A percentile compares a stretch with the other conserved stretches of the same genome.
These are phyloP conservation scores for Polytrichum commune DNA, from an alignment of 225 moss, liverwort and hornwort species.

Conservation along the genomic window DNA sequence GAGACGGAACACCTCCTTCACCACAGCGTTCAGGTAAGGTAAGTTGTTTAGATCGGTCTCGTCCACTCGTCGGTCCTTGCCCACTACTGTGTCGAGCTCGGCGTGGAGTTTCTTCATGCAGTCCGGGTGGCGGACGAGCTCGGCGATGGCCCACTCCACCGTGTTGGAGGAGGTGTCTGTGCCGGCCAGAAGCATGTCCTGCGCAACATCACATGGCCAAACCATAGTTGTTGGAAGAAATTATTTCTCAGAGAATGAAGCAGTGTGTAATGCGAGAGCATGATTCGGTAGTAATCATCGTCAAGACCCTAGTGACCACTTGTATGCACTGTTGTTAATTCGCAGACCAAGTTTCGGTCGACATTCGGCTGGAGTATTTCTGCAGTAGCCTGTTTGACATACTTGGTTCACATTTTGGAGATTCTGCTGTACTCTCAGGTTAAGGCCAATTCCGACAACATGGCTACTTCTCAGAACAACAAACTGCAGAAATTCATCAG, in stretches of 20 bases:
- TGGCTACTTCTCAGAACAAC: no score
- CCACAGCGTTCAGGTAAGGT: constrained; percentile 38
- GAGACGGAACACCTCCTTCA: constrained; percentile 48
- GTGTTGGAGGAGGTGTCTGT: constrained; percentile 36
- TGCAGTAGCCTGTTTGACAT: no score
- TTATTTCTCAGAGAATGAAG: no score
- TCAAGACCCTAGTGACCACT: not conserved
- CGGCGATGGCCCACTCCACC: constrained; percentile 39
- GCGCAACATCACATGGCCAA: constrained; percentile 4
- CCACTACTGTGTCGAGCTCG: constrained; percentile 37
- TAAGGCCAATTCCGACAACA: no score
- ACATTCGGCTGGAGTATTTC: not conserved
- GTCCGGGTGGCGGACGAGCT: constrained; percentile 36
- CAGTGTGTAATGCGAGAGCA: no score
- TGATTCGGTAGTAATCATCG: not conserved
- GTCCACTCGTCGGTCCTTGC: constrained; percentile 15
- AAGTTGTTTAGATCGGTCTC: constrained; percentile 33
- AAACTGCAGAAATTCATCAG: not conserved
- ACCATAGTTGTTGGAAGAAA: not conserved
- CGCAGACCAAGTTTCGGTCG: not conserved
- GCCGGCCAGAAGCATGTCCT: constrained; percentile 44
- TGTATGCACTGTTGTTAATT: not conserved
- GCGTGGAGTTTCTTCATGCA: constrained; percentile 23
- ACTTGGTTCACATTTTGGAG: no score
- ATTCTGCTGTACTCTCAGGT: no score